These are phyloP conservation scores for Cavenderia fasciculata DNA, from an alignment of 78 protist genomes.

Conservation along the genomic window DNA sequence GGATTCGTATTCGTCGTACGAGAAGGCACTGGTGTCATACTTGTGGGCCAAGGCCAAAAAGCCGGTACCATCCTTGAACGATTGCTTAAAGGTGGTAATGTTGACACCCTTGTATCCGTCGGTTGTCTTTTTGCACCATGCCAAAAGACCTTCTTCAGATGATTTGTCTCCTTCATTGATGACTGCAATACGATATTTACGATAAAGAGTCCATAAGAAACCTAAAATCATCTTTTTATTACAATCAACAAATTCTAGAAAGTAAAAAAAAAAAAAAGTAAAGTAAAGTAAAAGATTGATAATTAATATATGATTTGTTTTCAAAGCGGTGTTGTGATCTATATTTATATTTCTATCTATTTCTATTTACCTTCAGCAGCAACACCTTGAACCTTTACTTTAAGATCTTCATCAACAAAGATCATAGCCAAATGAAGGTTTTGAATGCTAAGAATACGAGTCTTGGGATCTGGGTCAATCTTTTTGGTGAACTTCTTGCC, in stretches of 20 bases:
- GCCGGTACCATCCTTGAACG: conserved; percentile 78
- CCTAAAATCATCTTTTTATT: conserved; percentile 84
- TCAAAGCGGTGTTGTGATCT: background rate
- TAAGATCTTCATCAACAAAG: conserved; percentile 75
- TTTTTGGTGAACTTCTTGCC: conserved; percentile 73
- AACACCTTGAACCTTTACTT: conserved; percentile 75
- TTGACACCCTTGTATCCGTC: conserved; percentile 75
- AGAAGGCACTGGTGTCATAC: conserved; percentile 62
- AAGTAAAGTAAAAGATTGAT: background rate
- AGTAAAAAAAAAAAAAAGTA: background rate
- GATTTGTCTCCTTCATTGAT: conserved; percentile 79
- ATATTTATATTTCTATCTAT: background rate
- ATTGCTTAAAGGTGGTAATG: conserved; percentile 17
- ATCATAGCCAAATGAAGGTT: conserved; percentile 78
- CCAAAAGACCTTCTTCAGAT: conserved; percentile 82
- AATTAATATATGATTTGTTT: background rate
- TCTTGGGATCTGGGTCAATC: conserved; percentile 69
- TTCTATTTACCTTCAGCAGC: conserved; percentile 74
- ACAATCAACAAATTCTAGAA: conserved; percentile 72
- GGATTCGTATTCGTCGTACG: conserved; percentile 10
- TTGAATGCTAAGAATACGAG: conserved; percentile 69
- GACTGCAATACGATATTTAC: conserved; percentile 81
- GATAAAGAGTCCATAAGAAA: conserved; percentile 80
- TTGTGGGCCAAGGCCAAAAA: conserved; percentile 78
- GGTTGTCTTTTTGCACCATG: conserved; percentile 76